Base-by-base conservation (phyloP, 192 early-diverging fungal species). In the Rhizoclosmatium sp. region DNA sequence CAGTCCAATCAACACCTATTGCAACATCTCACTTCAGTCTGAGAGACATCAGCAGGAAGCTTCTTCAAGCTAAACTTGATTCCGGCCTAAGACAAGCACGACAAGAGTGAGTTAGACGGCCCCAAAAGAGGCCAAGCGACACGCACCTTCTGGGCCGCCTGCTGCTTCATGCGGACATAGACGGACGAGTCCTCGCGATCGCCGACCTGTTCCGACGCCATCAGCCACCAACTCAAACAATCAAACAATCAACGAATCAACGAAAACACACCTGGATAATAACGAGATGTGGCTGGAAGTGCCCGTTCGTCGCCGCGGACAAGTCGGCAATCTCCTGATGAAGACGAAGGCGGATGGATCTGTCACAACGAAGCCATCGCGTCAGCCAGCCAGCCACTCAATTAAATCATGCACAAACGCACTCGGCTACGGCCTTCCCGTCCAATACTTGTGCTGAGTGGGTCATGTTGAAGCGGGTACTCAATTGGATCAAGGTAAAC, bases 141-240 rank as follows among this genome's bases (percentile, higher is more conserved):
- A 48, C 76, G 71, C 61, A 95, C 91, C 86, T 97, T 95, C 42
- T 85, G 87, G 70, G 93, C 94, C 31, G 96, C 95, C 83, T 92
- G 94, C 81, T 93, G 86, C 88, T 99, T 99, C 91, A 96, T 95
- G 45, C 92, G 82, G 40, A 98, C 94, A 82, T 99, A 99, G 45
- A 95, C 88, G 71, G 92, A 92, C 19, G 97, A 98, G 86, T 99
- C 98, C 65, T 96, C 95, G 58, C 97, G 93, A 44, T 72, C 88
- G 49, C 98, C 98, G 19, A 99, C 94, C 86, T 99, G 49, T 31
- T 31, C 31, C 31, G 31, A 31, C 31, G 31, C 31, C 31, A 31
- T 31, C 31, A 31, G 31, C 31, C 83, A 31, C 31, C 31, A 31
- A 31, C 31, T 31, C 31, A 86, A 16, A 82, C 73, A 60, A 97